Evolutionary conservation across 208 protist species (phyloP), one percentile per base, ranked within the genome.

Genomic region (Wallacemonas sp.): DNA sequence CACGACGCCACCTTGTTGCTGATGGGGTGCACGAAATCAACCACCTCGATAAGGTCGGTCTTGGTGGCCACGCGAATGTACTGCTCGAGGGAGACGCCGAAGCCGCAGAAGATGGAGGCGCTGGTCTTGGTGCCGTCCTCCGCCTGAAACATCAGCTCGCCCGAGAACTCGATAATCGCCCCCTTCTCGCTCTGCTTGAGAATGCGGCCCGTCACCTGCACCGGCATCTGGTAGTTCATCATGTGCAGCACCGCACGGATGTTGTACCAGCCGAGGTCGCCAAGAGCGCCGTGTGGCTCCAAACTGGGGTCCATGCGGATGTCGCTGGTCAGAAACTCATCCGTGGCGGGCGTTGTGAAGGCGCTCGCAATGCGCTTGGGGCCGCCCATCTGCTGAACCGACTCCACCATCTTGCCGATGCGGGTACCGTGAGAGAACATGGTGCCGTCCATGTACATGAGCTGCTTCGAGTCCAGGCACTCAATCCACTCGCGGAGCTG

Each of bases 381-480:
- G 0, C 72, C 75, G 25, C 77, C 74, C 10, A 79, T 18, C 55
- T 63, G 32, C 48, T 74, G 50, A 44, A 71, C 61, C 5, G 61
- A 31, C 14, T 66, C 75, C 32, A 61, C 59, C 23, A 79, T 62
- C 11, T 72, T 61, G 31, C 71, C 41, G 39, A 87, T 61, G 20
- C 72, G 76, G 28, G 62, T 25, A 25, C 79, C 61, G 70, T 91
- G 84, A 25, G 76, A 82, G 23, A 86, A 36, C 76, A 84, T 81
- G 4, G 81, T 86, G 62, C 78, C 81, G 61, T 91, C 81, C 76
- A 91, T 83, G 71, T 86, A 91, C 12, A 90, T 57, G 25, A 90
- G 65, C 32, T 74, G 45, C 45, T 67, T 74, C 25, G 62, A 41
- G 48, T 77, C 70, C 2, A 91, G 44, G 18, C 70, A 66, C 57